A percentile compares a stretch with the other conserved stretches of the same genome.
Evolutionary conservation across 176 grass and related monocot genomes (phyloP).

Genomic region (Aegilops tauschii): DNA sequence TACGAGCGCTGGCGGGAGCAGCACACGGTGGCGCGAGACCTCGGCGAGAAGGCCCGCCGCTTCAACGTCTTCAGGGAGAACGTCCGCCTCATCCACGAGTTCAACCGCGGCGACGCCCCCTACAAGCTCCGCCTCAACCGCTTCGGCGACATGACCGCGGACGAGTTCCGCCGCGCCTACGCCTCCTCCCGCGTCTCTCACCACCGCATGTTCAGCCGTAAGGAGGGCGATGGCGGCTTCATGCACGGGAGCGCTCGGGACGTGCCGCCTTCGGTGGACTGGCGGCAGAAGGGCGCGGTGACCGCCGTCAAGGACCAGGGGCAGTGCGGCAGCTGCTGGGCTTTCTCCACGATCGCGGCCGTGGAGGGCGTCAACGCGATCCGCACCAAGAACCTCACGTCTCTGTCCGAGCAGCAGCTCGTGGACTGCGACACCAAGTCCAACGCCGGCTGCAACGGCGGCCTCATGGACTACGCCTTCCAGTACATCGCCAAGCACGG

Average conservation of each 20-base stretch:
- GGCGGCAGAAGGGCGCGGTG: constrained; percentile 71
- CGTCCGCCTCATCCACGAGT: constrained; percentile 63
- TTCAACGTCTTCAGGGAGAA: constrained; percentile 89
- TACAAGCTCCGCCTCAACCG: constrained; percentile 86
- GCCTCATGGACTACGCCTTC: constrained; percentile 66
- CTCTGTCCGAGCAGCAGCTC: constrained; percentile 68
- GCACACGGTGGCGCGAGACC: constrained; percentile 57
- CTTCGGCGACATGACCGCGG: constrained; percentile 76
- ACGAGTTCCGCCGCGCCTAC: constrained; percentile 65
- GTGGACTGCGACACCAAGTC: constrained; percentile 57
- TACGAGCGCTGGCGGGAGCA: constrained; percentile 70
- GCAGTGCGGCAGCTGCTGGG: constrained; percentile 86
- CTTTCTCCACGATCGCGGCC: constrained; percentile 74
- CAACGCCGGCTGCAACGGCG: constrained; percentile 55
- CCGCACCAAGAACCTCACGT: constrained; percentile 36
- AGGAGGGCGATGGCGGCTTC: not conserved
- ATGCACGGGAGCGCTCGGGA: not conserved
- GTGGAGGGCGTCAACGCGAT: constrained; percentile 86
- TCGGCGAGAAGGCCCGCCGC: constrained; percentile 48
- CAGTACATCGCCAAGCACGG: constrained; percentile 51
- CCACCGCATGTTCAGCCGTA: constrained; percentile 47
- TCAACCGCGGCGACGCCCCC: constrained; percentile 63
- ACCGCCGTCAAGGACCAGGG: constrained; percentile 83
- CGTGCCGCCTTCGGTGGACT: constrained; percentile 50
- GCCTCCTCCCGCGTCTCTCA: constrained; percentile 53